Evolutionary conservation across 257 asterid species (phyloP), one percentile per base, ranked within the genome.

Genomic region (Primulina tabacum): DNA sequence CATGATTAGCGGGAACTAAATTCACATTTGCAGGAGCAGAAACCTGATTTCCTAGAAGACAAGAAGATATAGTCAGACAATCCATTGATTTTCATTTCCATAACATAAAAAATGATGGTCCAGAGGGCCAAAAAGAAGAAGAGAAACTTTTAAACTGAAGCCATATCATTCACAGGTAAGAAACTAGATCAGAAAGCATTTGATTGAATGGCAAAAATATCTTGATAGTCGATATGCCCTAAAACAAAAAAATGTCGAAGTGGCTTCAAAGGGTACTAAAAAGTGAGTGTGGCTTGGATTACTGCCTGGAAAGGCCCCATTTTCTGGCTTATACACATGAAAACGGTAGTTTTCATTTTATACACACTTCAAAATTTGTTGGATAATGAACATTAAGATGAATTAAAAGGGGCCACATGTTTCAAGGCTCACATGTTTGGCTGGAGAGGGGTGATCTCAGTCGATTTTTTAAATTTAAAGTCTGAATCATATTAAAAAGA

Each of bases 11-110:
- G 12, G 75, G 70, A 72, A 62, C 71, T 57, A 85, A 61, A 73
- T 65, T 82, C 69, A 79, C 77, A 77, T 65, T 83, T 61, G 76
- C 85, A 59, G 84, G 62, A 50, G 37, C 77, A 17, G 82, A 72
- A 71, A 61, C 66, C 70, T 73, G 87, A 74, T 66, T 80, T 80
- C 87, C 92, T 86, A 81, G 34, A 76, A 70, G 72, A 64, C 32
- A 63, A 60, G 20, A 71, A 74, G 29, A 26, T 38, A 72, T 43
- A 62, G 18, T 29, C 78, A 73, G 24, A 40, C 17, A 26, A 43
- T 38, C 57, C 32, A 61, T 26, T 47, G 40, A 67, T 30, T 24
- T 32, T 33, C 75, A 11, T 63, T 62, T 67, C 63, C 10, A 28
- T 29, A 14, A 28, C 30, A 18, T 67, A 40, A 40, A 18, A 47